phyloP scores from a whole-genome alignment of 225 moss, liverwort and hornwort genomes.

The Bryum argenteum region DNA sequence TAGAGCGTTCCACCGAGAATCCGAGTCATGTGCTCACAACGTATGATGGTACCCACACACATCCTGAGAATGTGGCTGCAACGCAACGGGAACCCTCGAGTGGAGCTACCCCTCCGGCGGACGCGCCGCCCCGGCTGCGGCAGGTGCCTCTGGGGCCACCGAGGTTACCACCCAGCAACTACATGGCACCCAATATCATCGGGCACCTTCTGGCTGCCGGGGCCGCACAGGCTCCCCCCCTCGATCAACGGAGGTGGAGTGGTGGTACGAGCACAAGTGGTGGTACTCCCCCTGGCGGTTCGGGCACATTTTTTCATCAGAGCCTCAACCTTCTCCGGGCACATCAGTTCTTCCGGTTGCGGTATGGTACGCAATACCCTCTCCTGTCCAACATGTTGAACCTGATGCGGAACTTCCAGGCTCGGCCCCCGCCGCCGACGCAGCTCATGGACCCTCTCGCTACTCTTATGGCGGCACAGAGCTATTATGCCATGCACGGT shows the following conservation, averaged over 20 bases:
- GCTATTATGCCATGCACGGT: conserved; percentile 1
- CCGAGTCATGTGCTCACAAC: conserved; percentile 35
- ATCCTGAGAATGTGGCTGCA: conserved; percentile 15
- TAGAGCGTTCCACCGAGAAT: conserved; percentile 36
- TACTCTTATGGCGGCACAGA: conserved; percentile 10
- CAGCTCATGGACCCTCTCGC: conserved; percentile 5
- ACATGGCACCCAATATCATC: conserved; percentile 21
- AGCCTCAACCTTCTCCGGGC: conserved; percentile 26
- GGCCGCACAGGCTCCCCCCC: conserved; percentile 2
- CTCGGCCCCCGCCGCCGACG: background rate
- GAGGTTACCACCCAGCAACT: conserved; percentile 31
- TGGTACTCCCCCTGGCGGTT: too few species aligned
- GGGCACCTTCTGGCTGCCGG: conserved; percentile 19
- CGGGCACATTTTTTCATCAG: background rate
- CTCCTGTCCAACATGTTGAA: conserved; percentile 30
- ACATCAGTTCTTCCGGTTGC: conserved; percentile 26
- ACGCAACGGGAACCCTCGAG: too few species aligned
- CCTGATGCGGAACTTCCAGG: conserved; percentile 27
- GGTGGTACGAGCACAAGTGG: too few species aligned
- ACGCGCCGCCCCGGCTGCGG: background rate
- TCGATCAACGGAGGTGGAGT: conserved; percentile 11
- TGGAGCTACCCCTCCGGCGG: too few species aligned
- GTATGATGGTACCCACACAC: conserved; percentile 39
- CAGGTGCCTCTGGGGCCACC: conserved; percentile 13
- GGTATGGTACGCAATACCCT: conserved; percentile 13